A percentile compares a stretch with the other conserved stretches of the same genome.
Evolutionary conservation across 768 basidiomycete species (phyloP).

Genomic region (Auricularia sp.): DNA sequence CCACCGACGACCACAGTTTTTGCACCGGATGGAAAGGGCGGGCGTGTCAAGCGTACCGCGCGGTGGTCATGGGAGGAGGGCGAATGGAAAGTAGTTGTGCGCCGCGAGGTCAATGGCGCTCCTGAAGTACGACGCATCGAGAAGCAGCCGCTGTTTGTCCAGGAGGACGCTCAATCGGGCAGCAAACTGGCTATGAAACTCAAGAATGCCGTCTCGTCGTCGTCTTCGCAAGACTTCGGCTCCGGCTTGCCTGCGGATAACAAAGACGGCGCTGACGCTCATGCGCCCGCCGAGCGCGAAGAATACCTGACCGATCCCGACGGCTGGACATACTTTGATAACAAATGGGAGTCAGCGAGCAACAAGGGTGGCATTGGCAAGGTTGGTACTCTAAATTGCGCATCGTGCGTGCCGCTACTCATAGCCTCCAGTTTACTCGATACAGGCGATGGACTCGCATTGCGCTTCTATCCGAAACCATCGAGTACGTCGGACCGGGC

Average conservation of each 20-base stretch:
- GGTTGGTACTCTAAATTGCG: slow-evolving; percentile 25
- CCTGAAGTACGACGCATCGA: slow-evolving; percentile 44
- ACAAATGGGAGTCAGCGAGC: slow-evolving; percentile 82
- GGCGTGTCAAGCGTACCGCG: slow-evolving; percentile 57
- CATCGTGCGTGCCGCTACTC: not conserved
- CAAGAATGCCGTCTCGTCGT: not conserved
- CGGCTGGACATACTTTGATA: slow-evolving; percentile 91
- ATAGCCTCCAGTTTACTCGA: slow-evolving; percentile 59
- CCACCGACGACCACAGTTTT: slow-evolving; percentile 53
- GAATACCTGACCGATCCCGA: slow-evolving; percentile 65
- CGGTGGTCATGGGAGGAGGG: slow-evolving; percentile 85
- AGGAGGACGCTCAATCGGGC: slow-evolving; percentile 28
- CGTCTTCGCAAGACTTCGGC: not conserved
- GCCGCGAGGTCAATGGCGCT: slow-evolving; percentile 34
- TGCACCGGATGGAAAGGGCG: slow-evolving; percentile 29
- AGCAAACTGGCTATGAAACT: slow-evolving; percentile 1
- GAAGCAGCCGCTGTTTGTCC: slow-evolving; percentile 42
- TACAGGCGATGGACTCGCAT: slow-evolving; percentile 80
- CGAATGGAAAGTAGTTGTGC: slow-evolving; percentile 76
- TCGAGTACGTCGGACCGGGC: slow-evolving; percentile 31
- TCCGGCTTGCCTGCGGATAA: not conserved
- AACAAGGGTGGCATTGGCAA: slow-evolving; percentile 80
- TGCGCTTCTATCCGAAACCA: slow-evolving; percentile 62
- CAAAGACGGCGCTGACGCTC: slow-evolving; percentile 5
- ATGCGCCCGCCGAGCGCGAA: slow-evolving; percentile 25